Base-by-base conservation (phyloP, 1,284 basidiomycete species). In the Prillingera fragicola region DNA sequence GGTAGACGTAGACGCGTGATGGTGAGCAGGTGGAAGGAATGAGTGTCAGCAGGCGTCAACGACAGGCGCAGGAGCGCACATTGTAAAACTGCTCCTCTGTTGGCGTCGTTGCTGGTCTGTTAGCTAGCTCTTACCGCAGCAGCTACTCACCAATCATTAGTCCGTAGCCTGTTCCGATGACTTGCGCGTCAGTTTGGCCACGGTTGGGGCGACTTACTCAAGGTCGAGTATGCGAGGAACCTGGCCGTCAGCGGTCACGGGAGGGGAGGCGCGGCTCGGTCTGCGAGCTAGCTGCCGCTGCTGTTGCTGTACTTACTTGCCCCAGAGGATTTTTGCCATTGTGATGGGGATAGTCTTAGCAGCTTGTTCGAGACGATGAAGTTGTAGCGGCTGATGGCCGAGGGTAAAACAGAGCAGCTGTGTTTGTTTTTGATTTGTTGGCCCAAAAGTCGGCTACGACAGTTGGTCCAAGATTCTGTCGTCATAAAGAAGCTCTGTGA, bases 11-110 rank as follows among this genome's bases (percentile, higher is more conserved):
- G 15, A 36, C 8, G 19, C 12, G 14, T 12, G 25, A 40, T n/a
- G 44, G 19, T 8, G 34, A 32, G 21, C 29, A 27, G 14, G 18
- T 9, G 33, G 24, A 27, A 33, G 18, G 17, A 33, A 33, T 17
- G n/a, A n/a, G n/a, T n/a, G n/a, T n/a, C 32, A 19, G n/a, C 31
- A 32, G 31, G 12, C 9, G n/a, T 17, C 31, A 34, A 34, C 6
- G 10, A 13, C 10, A 22, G 33, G 33, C 23, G 10, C 12, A 21
- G 31, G 25, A 7, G 5, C 62, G 36, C 34, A 65, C 66, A 29
- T 64, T 54, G 55, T 71, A 71, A 26, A 67, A 60, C 42, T 71
- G 59, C 39, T 71, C 55, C 37, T 69, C 67, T 17, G 51, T 58
- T 13, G 69, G 69, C 21, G 64, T 65, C 12, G 62, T 58, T 15